A percentile compares a stretch with the other conserved stretches of the same genome.
phyloP scores from a whole-genome alignment of 805 yeast species.

The Kuraishia cidri region DNA sequence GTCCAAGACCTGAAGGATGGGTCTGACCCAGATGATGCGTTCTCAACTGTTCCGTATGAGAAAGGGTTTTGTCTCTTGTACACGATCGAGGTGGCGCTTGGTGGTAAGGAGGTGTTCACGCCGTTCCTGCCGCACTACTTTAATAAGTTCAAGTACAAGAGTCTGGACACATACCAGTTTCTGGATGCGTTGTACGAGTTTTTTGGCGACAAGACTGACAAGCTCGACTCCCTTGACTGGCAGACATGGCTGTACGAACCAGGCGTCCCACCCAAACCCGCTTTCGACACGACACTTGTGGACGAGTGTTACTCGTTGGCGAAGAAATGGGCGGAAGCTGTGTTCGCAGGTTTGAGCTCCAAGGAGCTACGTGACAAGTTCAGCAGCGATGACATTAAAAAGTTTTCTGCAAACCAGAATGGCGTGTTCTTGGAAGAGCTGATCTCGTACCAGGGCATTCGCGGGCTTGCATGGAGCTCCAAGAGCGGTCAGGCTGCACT shows the following conservation, averaged over 20 bases:
- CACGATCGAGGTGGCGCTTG: conserved; percentile 60
- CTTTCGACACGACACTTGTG: conserved; percentile 71
- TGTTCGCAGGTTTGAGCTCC: conserved; percentile 9
- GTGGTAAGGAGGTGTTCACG: conserved; percentile 61
- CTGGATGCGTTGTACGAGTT: conserved; percentile 67
- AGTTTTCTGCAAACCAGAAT: conserved; percentile 66
- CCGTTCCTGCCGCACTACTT: conserved; percentile 78
- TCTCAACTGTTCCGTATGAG: conserved; percentile 83
- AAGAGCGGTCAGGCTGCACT: conserved; percentile 22
- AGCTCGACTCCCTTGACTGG: conserved; percentile 77
- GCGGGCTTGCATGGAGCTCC: conserved; percentile 27
- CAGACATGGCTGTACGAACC: conserved; percentile 71
- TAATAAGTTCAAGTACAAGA: conserved; percentile 52
- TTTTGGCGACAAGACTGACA: conserved; percentile 27
- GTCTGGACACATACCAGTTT: conserved; percentile 78
- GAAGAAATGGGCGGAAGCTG: conserved; percentile 46
- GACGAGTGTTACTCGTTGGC: conserved; percentile 64
- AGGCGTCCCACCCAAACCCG: conserved; percentile 85
- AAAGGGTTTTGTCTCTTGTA: conserved; percentile 79
- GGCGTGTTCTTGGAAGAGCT: conserved; percentile 73
- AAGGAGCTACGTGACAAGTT: conserved; percentile 27
- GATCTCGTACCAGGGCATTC: conserved; percentile 34
- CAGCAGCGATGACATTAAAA: conserved; percentile 35
- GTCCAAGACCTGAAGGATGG: conserved; percentile 64
- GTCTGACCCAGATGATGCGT: conserved; percentile 84